Conservation (phyloP, 257 asterid genomes). For the Petunia axillaris region DNA sequence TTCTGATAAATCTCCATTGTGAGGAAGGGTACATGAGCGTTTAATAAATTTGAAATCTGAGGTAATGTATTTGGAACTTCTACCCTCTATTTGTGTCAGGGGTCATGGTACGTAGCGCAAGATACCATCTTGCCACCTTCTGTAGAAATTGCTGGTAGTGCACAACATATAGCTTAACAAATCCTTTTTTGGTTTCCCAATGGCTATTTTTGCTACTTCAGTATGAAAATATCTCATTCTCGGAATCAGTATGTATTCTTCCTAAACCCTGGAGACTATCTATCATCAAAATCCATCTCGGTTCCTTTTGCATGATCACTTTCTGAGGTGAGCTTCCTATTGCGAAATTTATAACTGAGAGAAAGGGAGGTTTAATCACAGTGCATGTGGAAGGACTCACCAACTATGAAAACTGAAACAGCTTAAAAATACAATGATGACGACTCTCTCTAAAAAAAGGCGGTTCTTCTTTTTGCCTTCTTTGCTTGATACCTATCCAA, state of each 20-base stretch:
- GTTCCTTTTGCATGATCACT: slow-evolving; percentile 10
- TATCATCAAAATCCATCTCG: neutral
- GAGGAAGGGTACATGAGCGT: neutral
- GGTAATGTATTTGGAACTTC: neutral
- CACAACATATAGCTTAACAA: neutral
- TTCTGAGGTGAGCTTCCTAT: neutral
- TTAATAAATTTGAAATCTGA: neutral
- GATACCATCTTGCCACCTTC: neutral
- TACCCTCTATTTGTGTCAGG: neutral
- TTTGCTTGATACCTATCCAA: neutral
- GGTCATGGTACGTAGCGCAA: neutral
- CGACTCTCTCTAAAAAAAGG: neutral
- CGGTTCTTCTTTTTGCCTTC: neutral
- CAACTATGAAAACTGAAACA: neutral
- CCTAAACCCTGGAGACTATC: neutral
- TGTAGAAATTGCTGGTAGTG: slow-evolving; percentile 2
- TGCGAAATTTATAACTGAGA: neutral
- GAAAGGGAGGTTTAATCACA: neutral
- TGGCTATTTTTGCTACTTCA: neutral
- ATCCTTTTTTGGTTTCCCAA: neutral
- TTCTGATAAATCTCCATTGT: neutral
- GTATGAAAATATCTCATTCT: neutral
- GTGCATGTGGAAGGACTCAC: neutral
- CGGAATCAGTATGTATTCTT: neutral
- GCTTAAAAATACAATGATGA: neutral